A percentile compares a stretch with the other conserved stretches of the same genome.
Conservation (phyloP, 2,329 filamentous ascomycete species). For the Hymenoscyphus occultus region DNA sequence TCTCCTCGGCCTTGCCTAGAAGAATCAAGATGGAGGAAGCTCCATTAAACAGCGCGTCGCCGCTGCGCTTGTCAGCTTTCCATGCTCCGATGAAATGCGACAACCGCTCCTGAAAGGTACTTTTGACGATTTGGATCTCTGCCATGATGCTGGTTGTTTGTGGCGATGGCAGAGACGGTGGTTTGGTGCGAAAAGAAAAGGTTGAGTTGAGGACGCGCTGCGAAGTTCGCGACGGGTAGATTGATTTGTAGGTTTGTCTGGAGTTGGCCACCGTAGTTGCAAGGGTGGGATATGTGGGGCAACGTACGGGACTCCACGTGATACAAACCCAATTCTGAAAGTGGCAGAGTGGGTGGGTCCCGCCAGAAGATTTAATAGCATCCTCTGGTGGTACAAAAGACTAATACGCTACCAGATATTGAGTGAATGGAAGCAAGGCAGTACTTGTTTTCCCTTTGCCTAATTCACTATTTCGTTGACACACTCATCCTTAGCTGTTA, state of each 20-base stretch:
- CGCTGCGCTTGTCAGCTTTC: conserved; percentile 92
- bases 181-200: not conserved
- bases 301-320: not conserved
- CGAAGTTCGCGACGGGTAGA: conserved; percentile 8
- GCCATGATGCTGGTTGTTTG: conserved; percentile 40
- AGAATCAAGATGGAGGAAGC: conserved; percentile 82
- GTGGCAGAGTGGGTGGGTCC: not conserved
- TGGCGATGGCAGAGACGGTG: conserved; percentile 13
- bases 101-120: conserved; percentile 89
- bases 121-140: conserved; percentile 94
- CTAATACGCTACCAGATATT: too few species aligned
- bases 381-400: not conserved
- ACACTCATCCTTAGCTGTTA: too few species aligned
- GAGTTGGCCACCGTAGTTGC: not conserved
- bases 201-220: not conserved
- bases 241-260: conserved; percentile 5
- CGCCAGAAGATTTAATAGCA: not conserved
- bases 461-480: too few species aligned
- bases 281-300: not conserved
- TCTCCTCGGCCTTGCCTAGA: conserved; percentile 93
- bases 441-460: too few species aligned
- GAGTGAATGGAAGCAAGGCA: too few species aligned
- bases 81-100: conserved; percentile 83
- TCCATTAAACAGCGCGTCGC: conserved; percentile 81
- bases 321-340: not conserved